Base-by-base conservation (phyloP, 2,329 filamentous ascomycete species). In the Oidium heveae region DNA sequence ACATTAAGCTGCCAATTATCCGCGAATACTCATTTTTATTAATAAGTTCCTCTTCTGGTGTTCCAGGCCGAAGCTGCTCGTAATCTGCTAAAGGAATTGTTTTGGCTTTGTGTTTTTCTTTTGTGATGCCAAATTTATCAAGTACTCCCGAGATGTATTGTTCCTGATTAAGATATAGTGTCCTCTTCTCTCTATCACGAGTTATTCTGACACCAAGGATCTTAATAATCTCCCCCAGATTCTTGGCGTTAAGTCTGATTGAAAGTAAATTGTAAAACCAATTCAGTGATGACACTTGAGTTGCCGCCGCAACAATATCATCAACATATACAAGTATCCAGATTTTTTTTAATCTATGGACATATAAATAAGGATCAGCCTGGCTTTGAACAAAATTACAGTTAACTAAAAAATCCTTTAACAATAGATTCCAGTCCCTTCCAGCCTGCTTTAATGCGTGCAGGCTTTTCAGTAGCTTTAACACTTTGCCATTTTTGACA, bases 201-300 rank as follows among this genome's bases (percentile, higher is more conserved):
- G n/a, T n/a, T 28, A 52, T 7, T 52, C 49, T 7, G n/a, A 53
- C 18, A 32, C 52, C 28, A 44, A 53, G 52, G 5, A 43, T 46
- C 22, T 53, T 53, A 16, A 10, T 18, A 28, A 53, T 44, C 52
- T 53, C 52, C n/a, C n/a, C n/a, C n/a, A n/a, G n/a, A n/a, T n/a
- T n/a, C n/a, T n/a, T n/a, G n/a, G n/a, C n/a, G n/a, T 52, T 52
- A 34, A 52, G 24, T 20, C 49, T 7, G 15, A 12, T 18, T 20
- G 8, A 36, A 37, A 52, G 32, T 16, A 18, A 20, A 7, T 37
- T 4, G 8, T 12, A 12, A 37, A 52, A 37, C 49, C 49, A 52
- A 4, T 52, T 33, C 2, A 37, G 32, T n/a, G 32, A 12, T 52
- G 10, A 12, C 12, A n/a, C 13, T 52, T 36, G 36, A 18, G 36